Evolutionary conservation across 192 early-diverging fungal genomes (phyloP).

Genomic region (Linnemannia exigua): DNA sequence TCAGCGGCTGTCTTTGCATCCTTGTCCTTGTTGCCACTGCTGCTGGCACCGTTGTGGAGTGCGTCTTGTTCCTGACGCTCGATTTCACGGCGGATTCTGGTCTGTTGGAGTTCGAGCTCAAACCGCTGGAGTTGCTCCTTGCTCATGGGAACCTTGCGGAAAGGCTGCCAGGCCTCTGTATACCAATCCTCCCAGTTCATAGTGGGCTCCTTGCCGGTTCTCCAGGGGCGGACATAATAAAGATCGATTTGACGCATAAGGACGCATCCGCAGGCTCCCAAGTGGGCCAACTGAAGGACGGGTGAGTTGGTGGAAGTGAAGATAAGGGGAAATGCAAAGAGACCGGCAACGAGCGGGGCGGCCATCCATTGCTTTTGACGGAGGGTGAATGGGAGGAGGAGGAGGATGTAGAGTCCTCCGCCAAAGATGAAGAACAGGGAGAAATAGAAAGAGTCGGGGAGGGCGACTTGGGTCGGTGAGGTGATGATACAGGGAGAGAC

Average conservation of each 20-base stretch:
- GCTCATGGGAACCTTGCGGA: constrained; percentile 51
- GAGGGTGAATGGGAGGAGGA: constrained; percentile 32
- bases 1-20: not conserved
- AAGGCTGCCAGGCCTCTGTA: constrained; percentile 45
- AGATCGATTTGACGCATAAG: constrained; percentile 49
- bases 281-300: constrained; percentile 22
- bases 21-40: not conserved
- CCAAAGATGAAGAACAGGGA: constrained; percentile 55
- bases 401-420: constrained; percentile 44
- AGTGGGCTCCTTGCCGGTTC: constrained; percentile 48
- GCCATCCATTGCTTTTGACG: constrained; percentile 37
- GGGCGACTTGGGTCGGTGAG: constrained; percentile 14
- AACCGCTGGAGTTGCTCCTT: constrained; percentile 43
- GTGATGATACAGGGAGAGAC: constrained; percentile 17
- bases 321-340: constrained; percentile 27
- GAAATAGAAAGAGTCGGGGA: constrained; percentile 39
- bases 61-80: constrained; percentile 11
- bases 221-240: constrained; percentile 49
- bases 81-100: constrained; percentile 24
- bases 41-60: not conserved
- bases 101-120: constrained; percentile 42
- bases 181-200: constrained; percentile 50
- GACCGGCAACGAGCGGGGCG: constrained; percentile 26
- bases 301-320: constrained; percentile 24
- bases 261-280: constrained; percentile 43